Conservation (phyloP, 345 rosid species). For the Nephelium lappaceum region DNA sequence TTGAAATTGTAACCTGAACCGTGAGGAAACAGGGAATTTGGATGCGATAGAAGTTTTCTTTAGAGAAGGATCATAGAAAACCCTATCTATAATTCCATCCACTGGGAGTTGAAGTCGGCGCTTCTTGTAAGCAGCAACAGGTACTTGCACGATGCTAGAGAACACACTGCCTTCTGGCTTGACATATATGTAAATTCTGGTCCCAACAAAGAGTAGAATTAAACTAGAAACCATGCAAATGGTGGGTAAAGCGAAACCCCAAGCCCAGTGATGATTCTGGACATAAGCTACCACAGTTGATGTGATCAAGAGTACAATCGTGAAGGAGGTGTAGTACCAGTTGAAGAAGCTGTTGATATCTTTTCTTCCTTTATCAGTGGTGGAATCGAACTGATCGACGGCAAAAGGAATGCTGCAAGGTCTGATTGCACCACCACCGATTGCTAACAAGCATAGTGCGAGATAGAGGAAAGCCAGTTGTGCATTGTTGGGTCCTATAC, state of each 20-base stretch:
- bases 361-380: conserved; percentile 27
- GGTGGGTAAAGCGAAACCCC: conserved; percentile 30
- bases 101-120: conserved; percentile 30
- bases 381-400: conserved; percentile 37
- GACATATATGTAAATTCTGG: conserved; percentile 34
- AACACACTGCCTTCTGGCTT: conserved; percentile 46
- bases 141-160: conserved; percentile 36
- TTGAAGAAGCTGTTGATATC: conserved; percentile 42
- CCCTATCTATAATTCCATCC: neutral
- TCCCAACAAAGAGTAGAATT: conserved; percentile 39
- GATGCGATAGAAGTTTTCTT: conserved; percentile 27
- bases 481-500: conserved; percentile 23
- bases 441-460: conserved; percentile 23
- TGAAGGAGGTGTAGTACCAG: conserved; percentile 40
- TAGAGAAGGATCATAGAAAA: conserved; percentile 43
- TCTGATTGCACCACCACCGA: conserved; percentile 35
- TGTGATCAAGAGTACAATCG: conserved; percentile 29
- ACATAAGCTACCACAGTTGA: conserved; percentile 35
- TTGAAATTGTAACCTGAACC: conserved; percentile 44
- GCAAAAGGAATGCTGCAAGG: conserved; percentile 38
- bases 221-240: conserved; percentile 29
- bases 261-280: conserved; percentile 40
- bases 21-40: conserved; percentile 51
- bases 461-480: conserved; percentile 30
- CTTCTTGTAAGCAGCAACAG: conserved; percentile 40